Base-by-base conservation (phyloP, 371 early-diverging fungal genomes). In the Mucor piriformis region DNA sequence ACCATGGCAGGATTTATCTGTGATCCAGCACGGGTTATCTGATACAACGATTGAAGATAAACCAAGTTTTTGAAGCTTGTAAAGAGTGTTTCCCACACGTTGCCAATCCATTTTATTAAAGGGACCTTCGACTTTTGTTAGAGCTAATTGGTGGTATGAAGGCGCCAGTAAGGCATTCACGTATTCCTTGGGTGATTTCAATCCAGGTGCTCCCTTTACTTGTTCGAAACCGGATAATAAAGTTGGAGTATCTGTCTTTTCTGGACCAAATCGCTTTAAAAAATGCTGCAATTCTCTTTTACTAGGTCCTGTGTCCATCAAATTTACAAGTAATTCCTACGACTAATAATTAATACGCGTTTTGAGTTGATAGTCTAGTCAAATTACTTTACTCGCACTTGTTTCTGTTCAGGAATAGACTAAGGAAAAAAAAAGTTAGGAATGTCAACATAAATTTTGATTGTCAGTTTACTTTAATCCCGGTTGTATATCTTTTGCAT, bases 261-360 rank as follows among this genome's bases (percentile, higher is more conserved):
- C 68, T 15, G 79, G 77, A 10, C 80, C 75, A 61, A 77, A 91
- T 48, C 84, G 82, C 49, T 85, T 86, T 23, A 91, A 69, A 55
- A 90, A 93, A 56, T 87, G 85, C 24, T 82, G 84, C 4, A 90
- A 83, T 65, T 93, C 94, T 35, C 92, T 84, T 50, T 86, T 88
- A 33, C 91, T 90, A 0, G 92, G 94, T 12, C 84, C 64, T 0
- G 91, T 87, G 57, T 82, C 82, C 72, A 87, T 68, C 0, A 68
- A 23, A 50, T 60, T 60, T 1, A 59, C 57, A 12, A 64, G 50
- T 15, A 68, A 37, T 38, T 64, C 64, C 63, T 68, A 61, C 6
- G 7, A 16, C 1, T 1, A 29, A 0, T 1, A 6, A 29, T 29
- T 29, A 29, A 29, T 29, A 29, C 29, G 29, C 29, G 29, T 29